Evolutionary conservation across 345 rosid genomes (phyloP), one percentile per base, ranked within the genome.

Genomic region (Sonneratia caseolaris): DNA sequence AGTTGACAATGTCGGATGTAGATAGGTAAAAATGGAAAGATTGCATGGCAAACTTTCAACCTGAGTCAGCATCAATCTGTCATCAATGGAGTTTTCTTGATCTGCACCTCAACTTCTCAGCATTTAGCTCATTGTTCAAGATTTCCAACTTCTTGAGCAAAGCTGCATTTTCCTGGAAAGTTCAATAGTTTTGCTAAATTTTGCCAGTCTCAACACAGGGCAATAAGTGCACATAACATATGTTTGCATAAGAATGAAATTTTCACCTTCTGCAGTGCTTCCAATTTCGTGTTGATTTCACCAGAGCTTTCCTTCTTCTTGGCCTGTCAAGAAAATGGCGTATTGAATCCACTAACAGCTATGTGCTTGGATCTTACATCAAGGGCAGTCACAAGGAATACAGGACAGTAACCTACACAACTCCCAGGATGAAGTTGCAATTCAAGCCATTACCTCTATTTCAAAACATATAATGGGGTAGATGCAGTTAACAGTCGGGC

Each of bases 181-280:
- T 21, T 7, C 4, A 22, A 27, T 40, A 56, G 42, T 36, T 32
- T 35, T 12, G 37, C 35, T 59, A 59, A 27, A 4, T 11, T 32
- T n/a, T 9, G 7, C 10, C 13, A 32, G 16, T 10, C 37, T 19
- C 35, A 10, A 37, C 40, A 62, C 18, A 32, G 19, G 32, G 18
- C 19, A 36, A 79, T 55, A 73, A 68, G 32, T 13, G 5, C 37
- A 11, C 6, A 62, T 27, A 62, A 62, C 37, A 27, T 15, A 62
- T 62, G 66, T 35, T 62, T 27, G 66, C 38, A 13, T 10, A 24
- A 62, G 9, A 53, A 56, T 7, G 22, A 27, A 9, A 24, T 15
- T 0, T 0, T 68, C 51, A 88, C 94, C 89, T 91, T 87, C 70
- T 87, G 85, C 68, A 89, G 80, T 65, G 80, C 70, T n/a, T 71